Conservation (phyloP, 2,329 filamentous ascomycete genomes). For the Trichoderma sp. region DNA sequence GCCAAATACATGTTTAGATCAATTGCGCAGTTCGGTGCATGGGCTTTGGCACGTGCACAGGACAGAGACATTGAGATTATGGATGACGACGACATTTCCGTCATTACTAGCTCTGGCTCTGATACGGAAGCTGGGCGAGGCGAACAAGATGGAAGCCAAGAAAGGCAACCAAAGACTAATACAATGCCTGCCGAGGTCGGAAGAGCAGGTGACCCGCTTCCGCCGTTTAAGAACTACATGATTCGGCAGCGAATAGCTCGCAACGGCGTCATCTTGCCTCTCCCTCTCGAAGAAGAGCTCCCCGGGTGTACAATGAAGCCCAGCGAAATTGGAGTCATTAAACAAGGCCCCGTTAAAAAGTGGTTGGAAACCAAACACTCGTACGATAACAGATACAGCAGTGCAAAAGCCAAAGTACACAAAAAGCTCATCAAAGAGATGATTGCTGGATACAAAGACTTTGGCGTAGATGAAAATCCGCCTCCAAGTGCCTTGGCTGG, state of each 20-base stretch:
- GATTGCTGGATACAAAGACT: slow-evolving; percentile 69
- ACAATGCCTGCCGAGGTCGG: slow-evolving; percentile 59
- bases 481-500: slow-evolving; percentile 84
- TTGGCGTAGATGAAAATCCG: slow-evolving; percentile 72
- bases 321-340: slow-evolving; percentile 75
- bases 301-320: slow-evolving; percentile 65
- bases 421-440: slow-evolving; percentile 75
- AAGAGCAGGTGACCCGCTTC: slow-evolving; percentile 83
- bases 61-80: slow-evolving; percentile 77
- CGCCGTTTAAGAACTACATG: slow-evolving; percentile 82
- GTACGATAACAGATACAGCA: slow-evolving; percentile 75
- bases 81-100: slow-evolving; percentile 75
- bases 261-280: slow-evolving; percentile 72
- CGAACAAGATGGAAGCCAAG: slow-evolving; percentile 31
- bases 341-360: slow-evolving; percentile 75
- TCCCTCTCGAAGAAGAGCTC: slow-evolving; percentile 68
- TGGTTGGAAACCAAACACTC: slow-evolving; percentile 77
- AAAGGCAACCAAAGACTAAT: slow-evolving; percentile 32
- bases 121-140: slow-evolving; percentile 37
- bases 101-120: slow-evolving; percentile 67
- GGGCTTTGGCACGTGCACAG: slow-evolving; percentile 84
- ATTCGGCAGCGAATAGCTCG: slow-evolving; percentile 85
- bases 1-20: slow-evolving; percentile 96
- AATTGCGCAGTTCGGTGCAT: slow-evolving; percentile 90
- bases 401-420: slow-evolving; percentile 71